Percentiles rank a stretch among this genome's conserved stretches.
Conservation (phyloP, 768 basidiomycete species). For the Lentinus brumalis region DNA sequence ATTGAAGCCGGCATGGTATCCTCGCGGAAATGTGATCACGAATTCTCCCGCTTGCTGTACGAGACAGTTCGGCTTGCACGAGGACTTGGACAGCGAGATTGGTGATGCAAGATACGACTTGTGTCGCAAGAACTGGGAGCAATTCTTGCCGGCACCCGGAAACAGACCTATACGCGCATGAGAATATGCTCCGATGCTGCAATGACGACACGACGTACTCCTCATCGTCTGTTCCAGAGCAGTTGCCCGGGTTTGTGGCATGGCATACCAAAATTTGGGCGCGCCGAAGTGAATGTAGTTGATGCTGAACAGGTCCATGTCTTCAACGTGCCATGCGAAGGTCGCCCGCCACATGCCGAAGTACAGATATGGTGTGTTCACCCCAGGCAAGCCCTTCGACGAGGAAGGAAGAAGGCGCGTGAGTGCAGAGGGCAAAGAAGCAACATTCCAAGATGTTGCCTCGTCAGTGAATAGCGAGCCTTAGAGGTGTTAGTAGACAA, state of each 20-base stretch:
- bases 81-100: conserved; percentile 71
- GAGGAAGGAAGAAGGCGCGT: conserved; percentile 74
- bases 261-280: conserved; percentile 95
- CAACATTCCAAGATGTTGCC: conserved; percentile 93
- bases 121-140: conserved; percentile 94
- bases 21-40: conserved; percentile 91
- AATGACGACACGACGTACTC: conserved; percentile 46
- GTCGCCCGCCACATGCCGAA: conserved; percentile 99
- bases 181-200: neutral
- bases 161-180: conserved; percentile 66
- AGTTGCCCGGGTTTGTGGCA: conserved; percentile 82
- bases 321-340: conserved; percentile 99
- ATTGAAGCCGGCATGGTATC: conserved; percentile 98
- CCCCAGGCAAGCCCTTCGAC: conserved; percentile 80
- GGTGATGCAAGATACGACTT: conserved; percentile 96
- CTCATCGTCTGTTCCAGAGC: conserved; percentile 90
- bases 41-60: conserved; percentile 96
- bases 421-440: conserved; percentile 82
- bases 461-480: conserved; percentile 74
- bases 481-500: conserved; percentile 25
- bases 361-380: conserved; percentile 96
- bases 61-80: conserved; percentile 80
- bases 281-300: conserved; percentile 99
- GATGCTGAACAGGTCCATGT: conserved; percentile 99
- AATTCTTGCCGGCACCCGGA: conserved; percentile 80